phyloP scores from a whole-genome alignment of 2,329 filamentous ascomycete species.

The Curvularia sp. region DNA sequence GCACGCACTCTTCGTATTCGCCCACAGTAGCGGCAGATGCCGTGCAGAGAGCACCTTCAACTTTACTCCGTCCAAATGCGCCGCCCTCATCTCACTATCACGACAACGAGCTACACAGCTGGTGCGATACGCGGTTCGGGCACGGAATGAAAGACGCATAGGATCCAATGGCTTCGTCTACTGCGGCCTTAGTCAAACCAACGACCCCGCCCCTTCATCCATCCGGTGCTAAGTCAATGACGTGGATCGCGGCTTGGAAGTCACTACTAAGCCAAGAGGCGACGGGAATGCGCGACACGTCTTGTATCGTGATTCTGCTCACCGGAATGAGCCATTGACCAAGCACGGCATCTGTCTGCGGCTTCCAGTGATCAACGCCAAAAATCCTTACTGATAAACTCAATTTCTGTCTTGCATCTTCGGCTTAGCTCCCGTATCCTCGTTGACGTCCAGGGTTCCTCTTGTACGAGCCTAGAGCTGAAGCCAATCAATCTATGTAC shows the following conservation, averaged over 20 bases:
- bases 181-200: slow-evolving; percentile 11
- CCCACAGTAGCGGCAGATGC: neutral
- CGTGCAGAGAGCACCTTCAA: neutral
- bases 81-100: neutral
- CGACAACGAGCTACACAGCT: slow-evolving; percentile 2
- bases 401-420: neutral
- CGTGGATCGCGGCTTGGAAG: slow-evolving; percentile 24
- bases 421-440: slow-evolving; percentile 7
- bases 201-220: slow-evolving; percentile 6
- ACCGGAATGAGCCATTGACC: slow-evolving; percentile 17
- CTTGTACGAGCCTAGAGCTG: slow-evolving; percentile 2
- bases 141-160: neutral
- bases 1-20: neutral
- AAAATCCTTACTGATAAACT: neutral
- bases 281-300: slow-evolving; percentile 23
- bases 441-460: slow-evolving; percentile 4
- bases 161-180: neutral
- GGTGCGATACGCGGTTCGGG: slow-evolving; percentile 1
- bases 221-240: slow-evolving; percentile 21
- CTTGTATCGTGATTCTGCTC: slow-evolving; percentile 9
- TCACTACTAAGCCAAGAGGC: slow-evolving; percentile 25
- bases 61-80: neutral
- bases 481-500: slow-evolving; percentile 1
- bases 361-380: neutral
- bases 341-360: neutral